Conservation (phyloP, 1,284 basidiomycete genomes). For the Moniliella sp. region DNA sequence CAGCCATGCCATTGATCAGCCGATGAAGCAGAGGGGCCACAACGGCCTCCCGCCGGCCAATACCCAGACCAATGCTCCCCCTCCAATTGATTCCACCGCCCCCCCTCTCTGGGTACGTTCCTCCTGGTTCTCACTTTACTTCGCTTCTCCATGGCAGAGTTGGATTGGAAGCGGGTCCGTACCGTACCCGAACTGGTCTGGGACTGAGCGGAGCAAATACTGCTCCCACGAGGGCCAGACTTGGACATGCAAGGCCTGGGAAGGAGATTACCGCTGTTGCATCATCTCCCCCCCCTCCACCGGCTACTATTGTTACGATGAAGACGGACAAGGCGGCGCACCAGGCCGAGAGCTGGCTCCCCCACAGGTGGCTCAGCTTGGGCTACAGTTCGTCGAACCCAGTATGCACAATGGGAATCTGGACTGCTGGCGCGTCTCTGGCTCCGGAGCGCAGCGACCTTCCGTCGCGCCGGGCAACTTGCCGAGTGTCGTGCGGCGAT, state of each 20-base stretch:
- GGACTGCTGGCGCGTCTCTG: slow-evolving; percentile 55
- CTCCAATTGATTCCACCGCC: neutral
- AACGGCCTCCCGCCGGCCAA: neutral
- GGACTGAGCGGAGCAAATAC: too few relatives aligned
- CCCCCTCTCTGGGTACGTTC: neutral
- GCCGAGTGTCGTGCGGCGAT: slow-evolving; percentile 74
- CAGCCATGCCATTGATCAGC: slow-evolving; percentile 1
- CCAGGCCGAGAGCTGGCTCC: neutral
- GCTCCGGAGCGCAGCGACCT: slow-evolving; percentile 80
- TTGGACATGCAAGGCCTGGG: too few relatives aligned
- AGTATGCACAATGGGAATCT: slow-evolving; percentile 6
- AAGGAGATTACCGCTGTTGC: neutral
- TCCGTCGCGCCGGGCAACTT: slow-evolving; percentile 64
- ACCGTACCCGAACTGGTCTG: too few relatives aligned
- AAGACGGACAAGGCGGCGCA: neutral
- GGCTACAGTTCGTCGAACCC: slow-evolving; percentile 1
- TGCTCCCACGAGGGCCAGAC: too few relatives aligned
- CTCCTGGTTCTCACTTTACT: too few relatives aligned
- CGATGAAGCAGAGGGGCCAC: neutral
- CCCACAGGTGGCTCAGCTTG: too few relatives aligned
- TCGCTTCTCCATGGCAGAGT: too few relatives aligned
- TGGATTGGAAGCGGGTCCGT: too few relatives aligned
- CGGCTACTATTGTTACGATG: neutral
- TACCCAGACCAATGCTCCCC: neutral
- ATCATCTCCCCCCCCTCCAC: neutral